phyloP scores from a whole-genome alignment of 345 rosid genomes.

The Bruguiera gymnorhiza region DNA sequence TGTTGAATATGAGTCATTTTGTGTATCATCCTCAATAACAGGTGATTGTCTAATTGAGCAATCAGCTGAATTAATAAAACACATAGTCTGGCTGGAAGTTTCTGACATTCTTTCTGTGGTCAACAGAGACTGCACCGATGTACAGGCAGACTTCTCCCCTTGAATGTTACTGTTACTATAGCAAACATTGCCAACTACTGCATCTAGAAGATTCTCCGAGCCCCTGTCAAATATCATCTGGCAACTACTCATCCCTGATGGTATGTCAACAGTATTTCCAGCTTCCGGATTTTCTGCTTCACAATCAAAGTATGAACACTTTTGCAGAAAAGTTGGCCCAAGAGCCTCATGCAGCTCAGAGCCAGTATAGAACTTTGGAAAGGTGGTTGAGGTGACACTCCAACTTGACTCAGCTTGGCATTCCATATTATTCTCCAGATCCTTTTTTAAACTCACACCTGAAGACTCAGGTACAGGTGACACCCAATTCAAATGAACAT shows the following conservation, averaged over 20 bases:
- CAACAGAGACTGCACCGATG: slow-evolving; percentile 49
- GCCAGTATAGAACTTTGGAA: slow-evolving; percentile 58
- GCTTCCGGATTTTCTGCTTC: slow-evolving; percentile 48
- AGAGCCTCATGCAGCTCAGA: slow-evolving; percentile 82
- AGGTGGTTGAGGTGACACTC: slow-evolving; percentile 28
- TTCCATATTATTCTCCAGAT: slow-evolving; percentile 31
- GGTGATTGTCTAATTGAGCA: slow-evolving; percentile 46
- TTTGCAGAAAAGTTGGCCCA: slow-evolving; percentile 61
- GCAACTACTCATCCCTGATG: slow-evolving; percentile 53
- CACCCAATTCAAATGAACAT: slow-evolving; percentile 30
- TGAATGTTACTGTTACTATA: slow-evolving; percentile 43
- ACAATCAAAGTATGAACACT: slow-evolving; percentile 31
- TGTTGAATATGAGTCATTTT: slow-evolving; percentile 44
- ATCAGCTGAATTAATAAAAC: slow-evolving; percentile 37
- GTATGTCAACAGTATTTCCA: slow-evolving; percentile 36
- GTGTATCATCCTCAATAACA: slow-evolving; percentile 39
- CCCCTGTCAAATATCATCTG: slow-evolving; percentile 52
- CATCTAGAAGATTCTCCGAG: slow-evolving; percentile 84
- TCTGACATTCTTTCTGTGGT: slow-evolving; percentile 48
- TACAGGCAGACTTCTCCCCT: slow-evolving; percentile 49
- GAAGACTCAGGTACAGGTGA: slow-evolving; percentile 37
- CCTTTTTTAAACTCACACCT: slow-evolving; percentile 31
- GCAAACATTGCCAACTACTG: slow-evolving; percentile 74
- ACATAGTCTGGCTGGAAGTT: slow-evolving; percentile 44
- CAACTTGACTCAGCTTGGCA: slow-evolving; percentile 36